A percentile compares a stretch with the other conserved stretches of the same genome.
phyloP scores from a whole-genome alignment of 495 filamentous ascomycete genomes.

The Aspergillus olivimuriae region DNA sequence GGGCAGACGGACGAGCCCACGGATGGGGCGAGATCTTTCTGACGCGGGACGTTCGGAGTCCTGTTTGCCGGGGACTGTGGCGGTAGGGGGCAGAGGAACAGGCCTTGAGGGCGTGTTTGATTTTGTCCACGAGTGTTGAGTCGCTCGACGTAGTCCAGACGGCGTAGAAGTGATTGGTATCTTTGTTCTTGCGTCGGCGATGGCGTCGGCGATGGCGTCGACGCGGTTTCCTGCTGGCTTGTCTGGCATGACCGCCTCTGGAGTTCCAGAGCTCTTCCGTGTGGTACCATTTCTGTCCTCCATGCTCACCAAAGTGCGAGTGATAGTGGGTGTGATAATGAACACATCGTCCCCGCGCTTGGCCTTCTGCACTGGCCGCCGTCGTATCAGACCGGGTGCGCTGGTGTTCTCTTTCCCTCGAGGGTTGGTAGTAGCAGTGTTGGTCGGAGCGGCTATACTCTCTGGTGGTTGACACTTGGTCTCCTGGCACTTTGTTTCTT shows the following conservation, averaged over 20 bases:
- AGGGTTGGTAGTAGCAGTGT: conserved; percentile 8
- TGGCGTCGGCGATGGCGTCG: conserved; percentile 18
- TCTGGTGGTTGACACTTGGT: conserved; percentile 16
- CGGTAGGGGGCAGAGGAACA: too few species aligned
- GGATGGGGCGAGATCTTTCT: conserved; percentile 23
- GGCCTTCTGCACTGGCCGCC: conserved; percentile 10
- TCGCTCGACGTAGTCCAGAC: conserved; percentile 25
- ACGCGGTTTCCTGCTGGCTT: conserved; percentile 18
- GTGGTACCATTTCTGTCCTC: conserved; percentile 9
- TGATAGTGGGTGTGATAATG: conserved; percentile 47
- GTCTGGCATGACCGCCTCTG: conserved; percentile 4
- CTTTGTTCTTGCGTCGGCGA: conserved; percentile 27
- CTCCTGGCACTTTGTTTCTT: conserved; percentile 30
- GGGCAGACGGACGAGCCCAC: conserved; percentile 39
- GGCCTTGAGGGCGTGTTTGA: conserved; percentile 17
- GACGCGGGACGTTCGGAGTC: too few species aligned
- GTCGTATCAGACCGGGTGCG: conserved; percentile 6
- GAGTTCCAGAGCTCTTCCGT: conserved; percentile 1
- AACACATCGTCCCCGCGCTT: conserved; percentile 34
- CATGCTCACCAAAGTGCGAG: conserved; percentile 30
- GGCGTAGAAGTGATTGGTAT: conserved; percentile 25
- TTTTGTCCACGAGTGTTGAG: conserved; percentile 19
- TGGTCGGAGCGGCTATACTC: conserved; percentile 8
- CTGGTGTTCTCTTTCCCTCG: conserved; percentile 25
- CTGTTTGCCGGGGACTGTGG: too few species aligned